Conservation (phyloP, 2,329 filamentous ascomycete species). For the Sphaerulina musiva region DNA sequence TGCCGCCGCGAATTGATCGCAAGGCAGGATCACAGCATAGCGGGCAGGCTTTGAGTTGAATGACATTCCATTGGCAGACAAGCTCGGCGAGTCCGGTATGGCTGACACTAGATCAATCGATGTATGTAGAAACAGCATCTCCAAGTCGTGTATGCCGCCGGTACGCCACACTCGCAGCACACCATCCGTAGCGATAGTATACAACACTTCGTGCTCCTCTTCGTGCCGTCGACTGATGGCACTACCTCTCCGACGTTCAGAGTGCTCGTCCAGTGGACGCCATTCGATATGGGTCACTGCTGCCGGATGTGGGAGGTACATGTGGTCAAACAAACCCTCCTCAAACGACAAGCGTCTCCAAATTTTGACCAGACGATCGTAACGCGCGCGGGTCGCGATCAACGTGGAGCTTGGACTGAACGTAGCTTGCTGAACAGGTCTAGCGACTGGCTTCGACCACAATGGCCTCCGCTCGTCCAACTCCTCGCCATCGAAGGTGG, state of each 20-base stretch:
- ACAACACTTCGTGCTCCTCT: constrained; percentile 68
- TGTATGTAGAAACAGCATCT: constrained; percentile 72
- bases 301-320: constrained; percentile 78
- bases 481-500: constrained; percentile 31
- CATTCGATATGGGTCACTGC: constrained; percentile 79
- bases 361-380: constrained; percentile 82
- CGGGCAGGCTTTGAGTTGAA: constrained; percentile 42
- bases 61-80: constrained; percentile 44
- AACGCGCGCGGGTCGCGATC: constrained; percentile 70
- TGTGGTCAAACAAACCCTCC: constrained; percentile 81
- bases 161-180: constrained; percentile 77
- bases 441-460: constrained; percentile 72
- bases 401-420: constrained; percentile 84
- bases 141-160: constrained; percentile 62
- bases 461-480: constrained; percentile 45
- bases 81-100: constrained; percentile 42
- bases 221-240: constrained; percentile 27
- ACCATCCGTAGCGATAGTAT: constrained; percentile 78
- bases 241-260: constrained; percentile 52
- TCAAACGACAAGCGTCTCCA: constrained; percentile 87
- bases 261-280: constrained; percentile 59
- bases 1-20: constrained; percentile 68
- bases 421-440: constrained; percentile 62
- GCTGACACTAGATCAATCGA: constrained; percentile 69
- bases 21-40: constrained; percentile 77